Evolutionary conservation across 495 filamentous ascomycete species (phyloP), one percentile per base, ranked within the genome.

Genomic region (Viridothelium virens): DNA sequence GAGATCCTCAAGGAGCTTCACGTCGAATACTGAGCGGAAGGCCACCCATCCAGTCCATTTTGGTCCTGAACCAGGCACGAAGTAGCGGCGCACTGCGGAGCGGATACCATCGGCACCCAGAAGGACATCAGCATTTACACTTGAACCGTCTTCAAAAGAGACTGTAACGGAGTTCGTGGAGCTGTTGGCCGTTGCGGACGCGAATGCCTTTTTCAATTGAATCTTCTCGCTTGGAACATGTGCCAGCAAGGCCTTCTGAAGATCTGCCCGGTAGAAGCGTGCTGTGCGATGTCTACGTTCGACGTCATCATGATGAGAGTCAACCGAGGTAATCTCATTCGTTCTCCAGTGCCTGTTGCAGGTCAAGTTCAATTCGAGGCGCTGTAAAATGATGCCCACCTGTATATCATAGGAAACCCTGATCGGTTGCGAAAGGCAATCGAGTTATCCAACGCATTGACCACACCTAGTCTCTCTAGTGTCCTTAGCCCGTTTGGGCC

Each of bases 31-130:
- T n/a, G 77, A 75, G 53, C 80, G 73, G 71, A 81, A 78, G 7
- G 78, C 76, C 2, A 80, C 74, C 71, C 76, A 79, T 3, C 80
- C 80, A 33, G 74, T 80, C 72, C 79, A 80, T 11, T 72, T 70
- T 0, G 79, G 72, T 38, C 73, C 74, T 44, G 79, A 79, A 3
- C 76, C 71, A 0, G 78, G 79, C 10, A 77, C 69, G 56, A 81
- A 80, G 53, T 34, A 59, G 25, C 31, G 18, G 53, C 53, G 53
- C 18, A 59, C 53, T 36, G 31, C 31, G 25, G 53, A 59, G 53
- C 14, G 53, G 31, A 59, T 36, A 9, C 53, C 53, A 59, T 59
- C 53, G 5, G 53, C 31, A 59, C 53, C 53, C 3, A 59, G 5
- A 31, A 59, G 25, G 6, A 59, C 5, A 36, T 59, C 53, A 36